Base-by-base conservation (phyloP, 805 yeast genomes). In the Metschnikowia lachancei region DNA sequence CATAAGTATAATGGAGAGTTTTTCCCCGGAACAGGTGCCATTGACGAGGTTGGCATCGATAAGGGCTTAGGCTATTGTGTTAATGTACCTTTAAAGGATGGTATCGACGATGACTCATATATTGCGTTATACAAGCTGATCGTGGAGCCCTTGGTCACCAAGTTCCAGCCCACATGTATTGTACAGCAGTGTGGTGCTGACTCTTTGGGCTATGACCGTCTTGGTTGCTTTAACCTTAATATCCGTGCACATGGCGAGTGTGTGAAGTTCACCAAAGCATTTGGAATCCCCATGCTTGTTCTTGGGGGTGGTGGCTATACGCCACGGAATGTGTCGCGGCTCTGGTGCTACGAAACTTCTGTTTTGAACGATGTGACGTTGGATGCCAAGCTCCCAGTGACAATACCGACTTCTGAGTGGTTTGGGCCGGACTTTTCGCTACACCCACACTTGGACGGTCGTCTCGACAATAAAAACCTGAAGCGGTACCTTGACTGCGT, bases 231-330 rank as follows among this genome's bases (percentile, higher is more conserved):
- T 75, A 92, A 92, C 64, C 70, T 92, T 56, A 87, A 90, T 55
- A 91, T 94, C 70, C 78, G 81, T 49, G 98, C 96, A 2, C 97
- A 92, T 61, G 97, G 97, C 17, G 95, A 88, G 64, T 94, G 98
- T 70, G 97, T 92, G 26, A 85, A 83, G 59, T 92, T 77, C 63
- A 83, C 91, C 54, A 89, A 89, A 66, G 81, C 90, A 34, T 91
- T 91, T 67, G 95, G 95, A 13, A 68, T 91, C 31, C 98, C 98
- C 9, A 80, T 89, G 78, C 70, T 92, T 54, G 96, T 91, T 5
- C 71, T 92, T 11, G 99, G 99, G 18, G 99, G 99, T 43, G 99
- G 99, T 50, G 99, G 99, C 16, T 92, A 92, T 66, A 94, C 99
- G 2, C 96, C 96, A 62, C 77, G 97, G 59, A 92, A 92, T 61